Conservation (phyloP, 129 eudicot genomes). For the Centaurea solstitialis region DNA sequence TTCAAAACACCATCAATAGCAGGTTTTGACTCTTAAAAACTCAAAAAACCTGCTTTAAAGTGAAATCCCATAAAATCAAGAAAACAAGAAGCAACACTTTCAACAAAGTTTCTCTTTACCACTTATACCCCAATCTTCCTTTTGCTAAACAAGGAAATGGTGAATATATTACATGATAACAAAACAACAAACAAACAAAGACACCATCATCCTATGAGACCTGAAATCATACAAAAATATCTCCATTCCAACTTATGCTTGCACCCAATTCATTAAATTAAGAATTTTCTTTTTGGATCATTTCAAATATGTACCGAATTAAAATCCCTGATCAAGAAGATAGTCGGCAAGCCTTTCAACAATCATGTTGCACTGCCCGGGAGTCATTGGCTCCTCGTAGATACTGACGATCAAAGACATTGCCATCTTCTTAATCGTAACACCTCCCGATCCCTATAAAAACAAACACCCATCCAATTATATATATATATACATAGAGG, state of each 20-base stretch:
- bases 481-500: too few species aligned
- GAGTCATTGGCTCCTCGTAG: slow-evolving; percentile 51
- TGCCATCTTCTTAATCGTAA: slow-evolving; percentile 45
- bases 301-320: background rate
- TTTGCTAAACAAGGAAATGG: background rate
- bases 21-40: too few species aligned
- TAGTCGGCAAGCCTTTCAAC: slow-evolving; percentile 59
- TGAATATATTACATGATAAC: background rate
- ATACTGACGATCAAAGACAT: slow-evolving; percentile 46
- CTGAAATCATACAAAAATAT: background rate
- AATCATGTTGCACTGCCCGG: slow-evolving; percentile 51
- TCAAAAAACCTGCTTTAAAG: too few species aligned
- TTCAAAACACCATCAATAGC: too few species aligned
- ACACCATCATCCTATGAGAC: background rate
- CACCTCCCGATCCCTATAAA: slow-evolving; percentile 48
- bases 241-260: too few species aligned
- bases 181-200: too few species aligned
- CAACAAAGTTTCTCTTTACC: too few species aligned
- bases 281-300: too few species aligned
- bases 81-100: too few species aligned
- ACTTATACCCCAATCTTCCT: background rate
- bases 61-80: too few species aligned
- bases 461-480: too few species aligned
- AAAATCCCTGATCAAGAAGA: slow-evolving; percentile 48
- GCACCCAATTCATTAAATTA: too few species aligned